Conservation (phyloP, 75 land plant genomes). For the Pinus tabuliformis region DNA sequence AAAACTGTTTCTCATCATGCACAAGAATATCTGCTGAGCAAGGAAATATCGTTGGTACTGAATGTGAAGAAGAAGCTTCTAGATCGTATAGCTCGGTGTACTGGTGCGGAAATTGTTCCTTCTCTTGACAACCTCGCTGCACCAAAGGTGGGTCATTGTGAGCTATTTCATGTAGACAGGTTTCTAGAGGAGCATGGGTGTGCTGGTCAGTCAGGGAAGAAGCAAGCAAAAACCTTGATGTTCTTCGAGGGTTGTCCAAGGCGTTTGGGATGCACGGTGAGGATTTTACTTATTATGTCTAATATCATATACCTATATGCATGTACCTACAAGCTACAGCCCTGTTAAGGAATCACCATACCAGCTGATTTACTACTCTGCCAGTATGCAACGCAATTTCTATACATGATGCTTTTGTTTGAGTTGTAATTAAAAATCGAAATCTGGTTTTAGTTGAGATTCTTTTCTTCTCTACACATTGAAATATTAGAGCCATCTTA, state of each 20-base stretch:
- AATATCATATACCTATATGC: too few species aligned
- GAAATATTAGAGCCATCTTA: too few species aligned
- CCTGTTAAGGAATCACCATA: too few species aligned
- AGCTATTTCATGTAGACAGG: constrained; percentile 70
- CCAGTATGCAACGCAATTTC: too few species aligned
- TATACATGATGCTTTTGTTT: too few species aligned
- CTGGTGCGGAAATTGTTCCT: constrained; percentile 77
- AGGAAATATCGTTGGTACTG: constrained; percentile 75
- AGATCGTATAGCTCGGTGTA: constrained; percentile 84
- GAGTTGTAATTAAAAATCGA: too few species aligned
- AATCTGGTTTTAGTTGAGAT: too few species aligned
- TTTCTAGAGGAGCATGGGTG: constrained; percentile 79
- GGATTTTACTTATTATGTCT: constrained; percentile 8
- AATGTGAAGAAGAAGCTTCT: constrained; percentile 89
- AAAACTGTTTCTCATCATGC: constrained; percentile 77
- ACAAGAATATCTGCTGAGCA: constrained; percentile 67
- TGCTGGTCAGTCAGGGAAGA: constrained; percentile 45
- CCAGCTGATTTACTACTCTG: too few species aligned
- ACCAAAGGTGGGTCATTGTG: constrained; percentile 65
- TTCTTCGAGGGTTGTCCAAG: constrained; percentile 94
- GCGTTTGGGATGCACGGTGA: constrained; percentile 88
- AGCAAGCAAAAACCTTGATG: constrained; percentile 70
- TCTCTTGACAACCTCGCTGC: constrained; percentile 30
- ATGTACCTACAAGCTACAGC: too few species aligned
- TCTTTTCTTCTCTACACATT: too few species aligned